phyloP scores from a whole-genome alignment of 108 stramenopile species.

The Cylindrotheca closterium region DNA sequence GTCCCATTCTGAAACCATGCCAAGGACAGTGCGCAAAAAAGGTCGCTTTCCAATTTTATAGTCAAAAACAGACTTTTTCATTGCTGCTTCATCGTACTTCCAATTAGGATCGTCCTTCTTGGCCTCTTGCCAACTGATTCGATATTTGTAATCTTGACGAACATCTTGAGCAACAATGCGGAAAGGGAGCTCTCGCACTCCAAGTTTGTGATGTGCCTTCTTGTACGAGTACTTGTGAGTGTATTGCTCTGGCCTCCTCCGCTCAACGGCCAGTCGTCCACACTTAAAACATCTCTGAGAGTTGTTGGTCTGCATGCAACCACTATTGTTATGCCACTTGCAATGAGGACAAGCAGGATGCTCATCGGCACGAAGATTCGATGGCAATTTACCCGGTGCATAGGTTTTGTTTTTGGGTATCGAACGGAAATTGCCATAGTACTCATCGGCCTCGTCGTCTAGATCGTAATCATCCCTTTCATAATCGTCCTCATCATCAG shows the following conservation, averaged over 20 bases:
- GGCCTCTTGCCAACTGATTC: slow-evolving; percentile 19
- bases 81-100: slow-evolving; percentile 32
- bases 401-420: no score
- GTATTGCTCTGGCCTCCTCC: background rate
- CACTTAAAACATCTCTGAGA: slow-evolving; percentile 20
- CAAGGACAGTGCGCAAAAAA: background rate
- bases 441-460: no score
- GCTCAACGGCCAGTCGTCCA: background rate
- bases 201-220: slow-evolving; percentile 11
- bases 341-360: background rate
- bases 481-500: background rate
- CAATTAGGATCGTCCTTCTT: slow-evolving; percentile 17
- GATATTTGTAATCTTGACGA: slow-evolving; percentile 13
- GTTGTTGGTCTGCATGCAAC: background rate
- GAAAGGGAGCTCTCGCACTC: slow-evolving; percentile 27
- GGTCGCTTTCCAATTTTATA: slow-evolving; percentile 34
- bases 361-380: no score
- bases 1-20: slow-evolving; percentile 1
- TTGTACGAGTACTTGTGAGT: background rate
- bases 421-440: no score
- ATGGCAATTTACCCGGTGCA: no score
- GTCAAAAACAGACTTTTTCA: slow-evolving; percentile 28
- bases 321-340: background rate
- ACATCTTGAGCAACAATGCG: slow-evolving; percentile 35
- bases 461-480: no score